These are phyloP conservation scores for Paramyrothecium roridum DNA, from an alignment of 2,329 filamentous ascomycete genomes.

Conservation along the genomic window DNA sequence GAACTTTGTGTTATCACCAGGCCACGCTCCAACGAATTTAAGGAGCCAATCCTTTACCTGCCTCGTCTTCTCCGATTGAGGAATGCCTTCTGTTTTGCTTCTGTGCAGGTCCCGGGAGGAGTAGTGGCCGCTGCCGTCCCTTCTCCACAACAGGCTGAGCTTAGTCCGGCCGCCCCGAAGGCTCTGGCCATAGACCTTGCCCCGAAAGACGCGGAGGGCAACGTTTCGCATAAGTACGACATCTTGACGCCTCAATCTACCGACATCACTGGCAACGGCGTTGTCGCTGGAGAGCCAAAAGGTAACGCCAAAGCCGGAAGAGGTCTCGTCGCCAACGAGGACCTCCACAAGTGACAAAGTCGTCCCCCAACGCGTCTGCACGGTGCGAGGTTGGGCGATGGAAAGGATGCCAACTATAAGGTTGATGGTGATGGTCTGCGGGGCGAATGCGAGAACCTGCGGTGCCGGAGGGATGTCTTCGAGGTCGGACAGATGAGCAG, in stretches of 20 bases:
- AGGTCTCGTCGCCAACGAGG: conserved; percentile 81
- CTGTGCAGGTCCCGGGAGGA: conserved; percentile 43
- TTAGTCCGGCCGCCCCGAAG: conserved; percentile 68
- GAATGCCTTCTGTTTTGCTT: conserved; percentile 26
- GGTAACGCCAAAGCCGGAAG: conserved; percentile 74
- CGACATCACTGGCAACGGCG: conserved; percentile 27
- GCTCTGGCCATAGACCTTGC: conserved; percentile 81
- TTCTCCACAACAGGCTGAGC: conserved; percentile 60
- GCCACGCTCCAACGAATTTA: conserved; percentile 57
- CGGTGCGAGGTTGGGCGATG: conserved; percentile 61
- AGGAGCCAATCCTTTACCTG: conserved; percentile 73
- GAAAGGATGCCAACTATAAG: conserved; percentile 78
- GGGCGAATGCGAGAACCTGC: conserved; percentile 64
- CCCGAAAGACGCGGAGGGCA: conserved; percentile 70
- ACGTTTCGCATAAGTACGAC: conserved; percentile 78
- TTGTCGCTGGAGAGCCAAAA: conserved; percentile 67
- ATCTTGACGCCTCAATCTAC: conserved; percentile 63
- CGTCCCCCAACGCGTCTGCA: conserved; percentile 63
- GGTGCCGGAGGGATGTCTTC: conserved; percentile 65
- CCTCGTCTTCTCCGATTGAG: conserved; percentile 60
- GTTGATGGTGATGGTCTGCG: conserved; percentile 79
- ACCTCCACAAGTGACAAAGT: conserved; percentile 70
- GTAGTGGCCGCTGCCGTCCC: conserved; percentile 55
- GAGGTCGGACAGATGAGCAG: conserved; percentile 49
- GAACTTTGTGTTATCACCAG: conserved; percentile 7